Evolutionary conservation across 768 basidiomycete species (phyloP), one percentile per base, ranked within the genome.

Genomic region (Trametes coccinea): DNA sequence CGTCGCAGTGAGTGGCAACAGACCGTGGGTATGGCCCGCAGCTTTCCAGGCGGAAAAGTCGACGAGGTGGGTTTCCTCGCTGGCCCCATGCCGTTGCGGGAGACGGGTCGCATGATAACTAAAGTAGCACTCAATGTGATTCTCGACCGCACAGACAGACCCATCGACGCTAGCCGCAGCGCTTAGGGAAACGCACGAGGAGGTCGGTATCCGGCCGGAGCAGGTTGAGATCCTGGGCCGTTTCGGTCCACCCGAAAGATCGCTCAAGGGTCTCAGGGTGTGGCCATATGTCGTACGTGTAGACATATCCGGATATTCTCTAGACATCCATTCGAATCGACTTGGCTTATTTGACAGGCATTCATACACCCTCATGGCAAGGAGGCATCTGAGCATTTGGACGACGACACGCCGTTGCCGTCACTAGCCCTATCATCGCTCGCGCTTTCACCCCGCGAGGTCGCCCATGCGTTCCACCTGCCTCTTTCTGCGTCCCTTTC

Each of bases 251-350:
- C 77, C 88, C 1, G 82, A 88, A 69, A 67, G 77, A 33, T 88
- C 84, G 60, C 75, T 86, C 33, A 71, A 76, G 16, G 85, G 86
- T 22, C 75, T 89, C 74, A 73, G 79, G 14, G 91, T 92, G 8
- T 90, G 87, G 85, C 89, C 90, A 30, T 88, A 83, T 67, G 85
- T 92, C 49, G 90, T 92, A 74, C 76, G 85, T 80, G n/a, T 30
- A 43, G 13, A 14, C 40, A 27, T 37, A 49, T 44, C 41, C 41
- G 39, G 52, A 22, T 56, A 58, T 13, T 37, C 37, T 47, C 48
- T 29, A 31, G 41, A 73, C 70, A 70, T 60, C 22, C 40, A n/a
- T 10, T 30, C 9, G 43, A 52, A 53, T 45, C 30, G 41, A 22
- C 22, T 22, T 22, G 22, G 22, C 22, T 22, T 5, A 39, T 16